Conservation (phyloP, 2,329 filamentous ascomycete genomes). For the Trichoderma sp. region DNA sequence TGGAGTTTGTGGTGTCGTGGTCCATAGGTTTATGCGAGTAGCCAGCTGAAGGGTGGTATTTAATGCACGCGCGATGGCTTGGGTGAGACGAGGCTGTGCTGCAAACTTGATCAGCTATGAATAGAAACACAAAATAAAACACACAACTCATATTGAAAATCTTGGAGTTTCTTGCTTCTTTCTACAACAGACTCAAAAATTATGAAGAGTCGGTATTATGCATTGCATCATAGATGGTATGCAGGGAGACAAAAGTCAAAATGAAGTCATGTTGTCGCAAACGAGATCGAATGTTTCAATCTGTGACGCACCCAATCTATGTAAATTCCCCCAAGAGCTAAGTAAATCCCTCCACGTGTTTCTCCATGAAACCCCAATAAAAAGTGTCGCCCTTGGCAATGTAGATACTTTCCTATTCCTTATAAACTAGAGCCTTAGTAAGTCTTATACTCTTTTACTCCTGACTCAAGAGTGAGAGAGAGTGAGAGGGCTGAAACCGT, state of each 20-base stretch:
- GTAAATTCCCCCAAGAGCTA: not conserved
- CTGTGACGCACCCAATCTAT: not conserved
- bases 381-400: not conserved
- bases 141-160: not conserved
- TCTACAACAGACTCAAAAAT: not conserved
- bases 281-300: not conserved
- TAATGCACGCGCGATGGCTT: not conserved
- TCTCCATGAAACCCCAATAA: not conserved
- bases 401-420: not conserved
- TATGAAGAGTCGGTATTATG: not conserved
- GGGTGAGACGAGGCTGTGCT: not conserved
- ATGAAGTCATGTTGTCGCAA: not conserved
- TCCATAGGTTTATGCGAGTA: not conserved
- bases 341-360: not conserved
- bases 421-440: not conserved
- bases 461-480: not conserved
- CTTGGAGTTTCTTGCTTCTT: not conserved
- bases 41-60: not conserved
- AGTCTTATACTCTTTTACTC: not conserved
- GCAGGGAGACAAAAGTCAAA: not conserved
- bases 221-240: not conserved
- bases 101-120: not conserved
- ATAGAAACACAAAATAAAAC: not conserved
- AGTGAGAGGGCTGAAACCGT: not conserved
- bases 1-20: not conserved